Conservation (phyloP, 2,329 filamentous ascomycete genomes). For the Laburnicola sp. region DNA sequence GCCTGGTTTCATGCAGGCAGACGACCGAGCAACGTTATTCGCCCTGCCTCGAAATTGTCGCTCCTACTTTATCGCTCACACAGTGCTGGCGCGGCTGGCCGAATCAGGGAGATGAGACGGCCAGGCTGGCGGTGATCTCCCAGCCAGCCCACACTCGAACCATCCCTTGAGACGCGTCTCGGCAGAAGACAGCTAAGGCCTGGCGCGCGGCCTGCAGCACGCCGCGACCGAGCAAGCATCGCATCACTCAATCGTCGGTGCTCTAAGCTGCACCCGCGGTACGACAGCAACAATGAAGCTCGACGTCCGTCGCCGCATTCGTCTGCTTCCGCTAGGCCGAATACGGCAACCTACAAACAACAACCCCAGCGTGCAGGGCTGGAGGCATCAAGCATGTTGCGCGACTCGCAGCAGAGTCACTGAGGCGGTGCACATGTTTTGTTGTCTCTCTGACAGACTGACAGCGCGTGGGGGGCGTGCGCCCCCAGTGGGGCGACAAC, state of each 20-base stretch:
- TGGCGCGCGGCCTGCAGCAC: not conserved
- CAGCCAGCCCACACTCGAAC: not conserved
- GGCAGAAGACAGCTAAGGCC: slow-evolving; percentile 2
- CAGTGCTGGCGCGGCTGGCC: slow-evolving; percentile 28
- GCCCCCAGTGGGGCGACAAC: too few species aligned
- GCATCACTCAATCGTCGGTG: not conserved
- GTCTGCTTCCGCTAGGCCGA: not conserved
- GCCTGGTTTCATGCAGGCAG: slow-evolving; percentile 38
- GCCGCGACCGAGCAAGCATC: slow-evolving; percentile 3
- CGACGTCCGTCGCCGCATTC: not conserved
- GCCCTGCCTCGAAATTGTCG: slow-evolving; percentile 24
- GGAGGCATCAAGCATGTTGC: not conserved
- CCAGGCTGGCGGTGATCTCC: not conserved
- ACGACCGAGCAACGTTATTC: slow-evolving; percentile 28
- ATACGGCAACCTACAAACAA: not conserved
- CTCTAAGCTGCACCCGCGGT: not conserved
- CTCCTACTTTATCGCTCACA: slow-evolving; percentile 21
- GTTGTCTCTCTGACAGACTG: too few species aligned
- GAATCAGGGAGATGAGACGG: slow-evolving; percentile 8
- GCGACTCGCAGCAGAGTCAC: not conserved
- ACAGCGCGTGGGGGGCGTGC: too few species aligned
- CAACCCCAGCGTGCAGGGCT: too few species aligned
- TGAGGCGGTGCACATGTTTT: too few species aligned
- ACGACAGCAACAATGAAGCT: slow-evolving; percentile 1
- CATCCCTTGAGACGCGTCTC: not conserved